These are phyloP conservation scores for Garcia nutans DNA, from an alignment of 345 rosid genomes.

Conservation along the genomic window DNA sequence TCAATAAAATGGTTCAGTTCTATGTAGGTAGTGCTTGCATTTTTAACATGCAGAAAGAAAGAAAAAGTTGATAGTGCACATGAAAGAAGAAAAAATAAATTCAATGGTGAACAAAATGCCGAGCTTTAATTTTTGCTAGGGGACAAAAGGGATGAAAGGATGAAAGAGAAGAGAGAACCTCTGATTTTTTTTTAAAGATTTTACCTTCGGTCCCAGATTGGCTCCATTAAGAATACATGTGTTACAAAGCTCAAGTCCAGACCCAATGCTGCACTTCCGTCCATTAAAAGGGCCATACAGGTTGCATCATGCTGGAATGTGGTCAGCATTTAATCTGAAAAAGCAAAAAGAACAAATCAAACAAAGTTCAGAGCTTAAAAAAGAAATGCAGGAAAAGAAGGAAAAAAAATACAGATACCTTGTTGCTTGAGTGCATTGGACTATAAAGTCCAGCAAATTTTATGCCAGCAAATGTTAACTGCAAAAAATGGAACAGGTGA, in stretches of 20 bases:
- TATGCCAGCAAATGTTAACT: slow-evolving; percentile 78
- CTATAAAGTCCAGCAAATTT: slow-evolving; percentile 75
- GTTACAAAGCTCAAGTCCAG: slow-evolving; percentile 96
- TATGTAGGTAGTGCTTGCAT: background rate
- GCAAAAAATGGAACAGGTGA: slow-evolving; percentile 14
- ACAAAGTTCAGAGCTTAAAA: background rate
- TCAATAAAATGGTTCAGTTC: background rate
- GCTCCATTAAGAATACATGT: slow-evolving; percentile 87
- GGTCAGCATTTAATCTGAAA: slow-evolving; percentile 66
- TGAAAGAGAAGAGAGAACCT: background rate
- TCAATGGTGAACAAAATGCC: background rate
- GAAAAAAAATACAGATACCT: slow-evolving; percentile 43
- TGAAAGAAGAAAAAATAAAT: too few relatives aligned
- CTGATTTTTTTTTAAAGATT: background rate
- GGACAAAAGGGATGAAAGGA: background rate
- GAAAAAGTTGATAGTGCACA: background rate
- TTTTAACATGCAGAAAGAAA: background rate
- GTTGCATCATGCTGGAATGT: slow-evolving; percentile 61
- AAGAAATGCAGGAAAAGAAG: background rate
- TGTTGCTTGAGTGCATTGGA: slow-evolving; percentile 76
- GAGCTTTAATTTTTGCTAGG: background rate
- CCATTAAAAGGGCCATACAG: slow-evolving; percentile 92
- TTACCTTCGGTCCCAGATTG: slow-evolving; percentile 98
- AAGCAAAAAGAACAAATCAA: background rate
- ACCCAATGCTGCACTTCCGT: slow-evolving; percentile 95